Evolutionary conservation across 179 eudicot genomes (phyloP).

Genomic region (Corrigiola litoralis): DNA sequence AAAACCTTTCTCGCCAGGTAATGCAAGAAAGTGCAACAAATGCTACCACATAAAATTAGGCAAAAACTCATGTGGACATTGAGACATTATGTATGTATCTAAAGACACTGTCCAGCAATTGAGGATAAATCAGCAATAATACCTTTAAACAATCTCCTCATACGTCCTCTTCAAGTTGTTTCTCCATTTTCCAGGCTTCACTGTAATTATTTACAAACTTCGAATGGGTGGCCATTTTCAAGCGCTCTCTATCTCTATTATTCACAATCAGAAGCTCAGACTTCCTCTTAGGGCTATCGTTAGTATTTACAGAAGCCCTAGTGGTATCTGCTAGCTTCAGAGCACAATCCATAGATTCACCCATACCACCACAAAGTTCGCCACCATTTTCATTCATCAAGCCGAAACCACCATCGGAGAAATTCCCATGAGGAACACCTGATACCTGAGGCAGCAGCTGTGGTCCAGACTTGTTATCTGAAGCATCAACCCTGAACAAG

Average conservation of each 20-base stretch:
- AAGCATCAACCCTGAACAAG: conserved; percentile 31
- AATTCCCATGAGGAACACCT: conserved; percentile 27
- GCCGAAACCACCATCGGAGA: conserved; percentile 24
- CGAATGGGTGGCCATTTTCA: conserved; percentile 30
- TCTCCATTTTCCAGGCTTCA: conserved; percentile 46
- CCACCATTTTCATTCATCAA: conserved; percentile 29
- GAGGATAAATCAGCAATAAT: conserved; percentile 1
- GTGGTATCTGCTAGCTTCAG: conserved; percentile 25
- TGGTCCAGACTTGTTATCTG: conserved; percentile 26
- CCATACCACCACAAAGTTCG: conserved; percentile 25
- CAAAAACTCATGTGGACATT: no score
- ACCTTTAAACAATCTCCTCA: conserved; percentile 50
- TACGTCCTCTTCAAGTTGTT: conserved; percentile 40
- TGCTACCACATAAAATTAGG: no score
- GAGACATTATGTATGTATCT: no score
- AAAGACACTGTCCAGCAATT: no score
- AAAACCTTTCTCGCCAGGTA: no score
- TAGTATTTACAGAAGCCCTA: conserved; percentile 54
- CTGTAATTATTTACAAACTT: conserved; percentile 58
- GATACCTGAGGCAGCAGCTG: conserved; percentile 26
- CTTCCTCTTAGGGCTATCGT: conserved; percentile 36
- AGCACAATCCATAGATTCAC: conserved; percentile 33
- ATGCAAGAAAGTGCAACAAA: no score
- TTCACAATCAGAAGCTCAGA: conserved; percentile 54
- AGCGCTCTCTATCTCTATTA: conserved; percentile 58